Evolutionary conservation across 257 asterid genomes (phyloP), one percentile per base, ranked within the genome.

Genomic region (Fraxinus americana): DNA sequence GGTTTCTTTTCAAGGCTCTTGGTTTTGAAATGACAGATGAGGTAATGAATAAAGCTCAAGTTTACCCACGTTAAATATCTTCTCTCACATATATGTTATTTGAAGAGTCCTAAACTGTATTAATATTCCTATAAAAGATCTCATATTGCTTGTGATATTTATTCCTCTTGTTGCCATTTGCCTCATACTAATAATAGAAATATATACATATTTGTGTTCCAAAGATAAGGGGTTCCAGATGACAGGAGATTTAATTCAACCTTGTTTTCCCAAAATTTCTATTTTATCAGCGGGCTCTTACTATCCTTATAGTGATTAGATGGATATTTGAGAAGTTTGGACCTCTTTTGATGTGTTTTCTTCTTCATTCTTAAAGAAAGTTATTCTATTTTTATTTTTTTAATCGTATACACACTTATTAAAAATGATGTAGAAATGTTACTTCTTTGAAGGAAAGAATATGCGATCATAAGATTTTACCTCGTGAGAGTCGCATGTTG

Each of bases 1-100:
- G 59, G 25, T 83, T 84, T 38, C 32, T 71, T 88, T 88, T 45
- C 91, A 93, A 97, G 97, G 97, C 98, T 80, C 98, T 95, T 82
- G 99, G 98, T 67, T 95, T 95, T 80, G 98, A 95, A 88, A 87
- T 89, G 91, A 87, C 99, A 6, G 99, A 87, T 83, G 97, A 95
- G 97, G 99, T 95, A 88, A 79, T 71, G 36, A 66, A 82, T 70
- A 30, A 35, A 74, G 71, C 75, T 50, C 32, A 69, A 74, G 35
- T 65, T 16, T 67, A 32, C 63, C n/a, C n/a, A n/a, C n/a, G n/a
- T n/a, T n/a, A n/a, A 71, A 16, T 71, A 65, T 35, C 80, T 65
- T 35, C 48, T 39, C 41, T 43, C 39, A 30, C 75, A 43, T 59
- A 19, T 38, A 12, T 25, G 11, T 54, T n/a, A 54, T 54, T n/a